Evolutionary conservation across 108 stramenopile species (phyloP).

Genomic region (Aurantiochytrium sp.): DNA sequence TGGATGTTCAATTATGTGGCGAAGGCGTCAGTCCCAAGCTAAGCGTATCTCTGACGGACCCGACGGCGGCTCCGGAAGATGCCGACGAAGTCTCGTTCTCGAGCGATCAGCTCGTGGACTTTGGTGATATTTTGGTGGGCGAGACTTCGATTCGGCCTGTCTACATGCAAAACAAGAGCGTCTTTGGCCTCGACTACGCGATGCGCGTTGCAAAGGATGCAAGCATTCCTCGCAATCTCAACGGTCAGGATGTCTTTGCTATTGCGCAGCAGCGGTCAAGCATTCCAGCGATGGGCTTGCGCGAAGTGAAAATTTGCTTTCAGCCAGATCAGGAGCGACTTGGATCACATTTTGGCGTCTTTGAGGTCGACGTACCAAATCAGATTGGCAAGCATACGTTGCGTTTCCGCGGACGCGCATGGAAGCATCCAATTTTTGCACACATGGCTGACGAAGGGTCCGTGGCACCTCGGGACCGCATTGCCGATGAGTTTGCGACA

Average conservation of each 20-base stretch:
- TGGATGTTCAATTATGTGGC: slow-evolving; percentile 30
- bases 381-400: slow-evolving; percentile 15
- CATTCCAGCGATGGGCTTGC: slow-evolving; percentile 27
- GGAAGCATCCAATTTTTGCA: background rate
- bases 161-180: slow-evolving; percentile 31
- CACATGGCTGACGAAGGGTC: background rate
- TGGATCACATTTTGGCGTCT: slow-evolving; percentile 21
- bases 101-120: background rate
- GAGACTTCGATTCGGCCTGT: slow-evolving; percentile 7
- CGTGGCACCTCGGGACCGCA: background rate
- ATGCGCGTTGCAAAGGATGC: background rate
- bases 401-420: background rate
- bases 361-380: slow-evolving; percentile 27
- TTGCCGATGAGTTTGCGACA: background rate
- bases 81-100: background rate
- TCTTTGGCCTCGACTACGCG: slow-evolving; percentile 33
- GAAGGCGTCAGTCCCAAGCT: slow-evolving; percentile 39
- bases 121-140: slow-evolving; percentile 30
- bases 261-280: slow-evolving; percentile 18
- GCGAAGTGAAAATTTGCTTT: slow-evolving; percentile 22
- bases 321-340: slow-evolving; percentile 34
- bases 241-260: slow-evolving; percentile 22
- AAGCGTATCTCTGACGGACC: slow-evolving; percentile 19
- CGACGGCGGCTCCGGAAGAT: background rate
- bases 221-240: slow-evolving; percentile 24